phyloP scores from a whole-genome alignment of 2,329 filamentous ascomycete genomes.

The Magnaporthiopsis rhizophila region DNA sequence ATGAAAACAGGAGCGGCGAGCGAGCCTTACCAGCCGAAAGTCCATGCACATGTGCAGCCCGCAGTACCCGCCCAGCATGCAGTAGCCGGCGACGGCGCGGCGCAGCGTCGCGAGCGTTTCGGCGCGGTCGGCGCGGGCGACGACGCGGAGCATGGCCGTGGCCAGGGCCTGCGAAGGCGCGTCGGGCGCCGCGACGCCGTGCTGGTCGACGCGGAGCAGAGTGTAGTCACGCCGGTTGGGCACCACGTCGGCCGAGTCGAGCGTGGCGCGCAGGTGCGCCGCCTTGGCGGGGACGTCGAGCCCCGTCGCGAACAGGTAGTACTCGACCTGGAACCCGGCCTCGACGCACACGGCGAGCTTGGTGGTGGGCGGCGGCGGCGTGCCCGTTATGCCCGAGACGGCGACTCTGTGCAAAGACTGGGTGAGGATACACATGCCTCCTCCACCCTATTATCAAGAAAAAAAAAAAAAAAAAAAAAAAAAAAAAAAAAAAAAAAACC shows the following conservation, averaged over 20 bases:
- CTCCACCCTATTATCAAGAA: too few relatives aligned
- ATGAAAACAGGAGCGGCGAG: background rate
- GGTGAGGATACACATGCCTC: too few relatives aligned
- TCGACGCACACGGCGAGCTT: conserved; percentile 38
- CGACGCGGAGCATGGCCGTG: conserved; percentile 34
- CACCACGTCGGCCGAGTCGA: conserved; percentile 17
- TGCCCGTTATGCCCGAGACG: conserved; percentile 32
- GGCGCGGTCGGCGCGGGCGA: conserved; percentile 23
- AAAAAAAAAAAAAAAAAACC: too few relatives aligned
- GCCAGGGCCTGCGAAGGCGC: conserved; percentile 25
- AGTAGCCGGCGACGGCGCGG: conserved; percentile 9
- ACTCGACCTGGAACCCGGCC: conserved; percentile 21
- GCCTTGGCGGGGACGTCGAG: conserved; percentile 17
- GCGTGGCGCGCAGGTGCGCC: conserved; percentile 20
- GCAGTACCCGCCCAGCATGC: conserved; percentile 19
- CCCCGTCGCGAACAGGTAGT: conserved; percentile 18
- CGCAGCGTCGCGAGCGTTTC: conserved; percentile 5
- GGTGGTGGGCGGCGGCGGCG: conserved; percentile 39
- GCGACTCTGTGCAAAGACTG: conserved; percentile 17
- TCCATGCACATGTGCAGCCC: conserved; percentile 27
- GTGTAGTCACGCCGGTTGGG: conserved; percentile 19
- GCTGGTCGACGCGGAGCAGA: conserved; percentile 22
- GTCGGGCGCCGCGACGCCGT: conserved; percentile 17
- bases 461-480: too few relatives aligned
- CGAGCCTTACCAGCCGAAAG: conserved; percentile 19